Evolutionary conservation across 2,329 filamentous ascomycete genomes (phyloP).

Genomic region (Fusarium sp.): DNA sequence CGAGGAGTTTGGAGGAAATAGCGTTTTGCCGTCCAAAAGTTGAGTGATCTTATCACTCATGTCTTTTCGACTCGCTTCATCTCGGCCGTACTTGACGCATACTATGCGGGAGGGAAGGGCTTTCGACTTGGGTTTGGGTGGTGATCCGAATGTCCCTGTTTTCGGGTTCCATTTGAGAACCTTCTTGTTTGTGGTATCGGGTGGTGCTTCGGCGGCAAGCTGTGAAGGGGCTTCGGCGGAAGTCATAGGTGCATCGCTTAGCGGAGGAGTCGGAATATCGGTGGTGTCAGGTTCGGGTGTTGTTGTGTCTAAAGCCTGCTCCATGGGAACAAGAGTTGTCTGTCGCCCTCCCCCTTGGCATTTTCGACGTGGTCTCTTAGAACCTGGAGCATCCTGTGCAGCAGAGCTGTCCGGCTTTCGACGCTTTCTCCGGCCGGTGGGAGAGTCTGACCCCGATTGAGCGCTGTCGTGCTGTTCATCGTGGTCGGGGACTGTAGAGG

Average conservation of each 20-base stretch:
- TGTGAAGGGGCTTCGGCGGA: slow-evolving; percentile 1
- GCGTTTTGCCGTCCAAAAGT: slow-evolving; percentile 61
- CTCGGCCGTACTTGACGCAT: slow-evolving; percentile 68
- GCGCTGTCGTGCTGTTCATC: slow-evolving; percentile 4
- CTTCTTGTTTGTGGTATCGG: slow-evolving; percentile 52
- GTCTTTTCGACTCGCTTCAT: slow-evolving; percentile 54
- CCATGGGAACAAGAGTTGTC: slow-evolving; percentile 7
- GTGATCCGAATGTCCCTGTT: slow-evolving; percentile 71
- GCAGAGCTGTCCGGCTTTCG: slow-evolving; percentile 50
- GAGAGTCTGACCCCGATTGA: slow-evolving; percentile 36
- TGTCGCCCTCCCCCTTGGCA: slow-evolving; percentile 25
- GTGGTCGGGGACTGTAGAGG: background rate
- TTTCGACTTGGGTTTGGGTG: slow-evolving; percentile 63
- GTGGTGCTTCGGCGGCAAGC: slow-evolving; percentile 1
- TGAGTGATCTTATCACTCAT: slow-evolving; percentile 71
- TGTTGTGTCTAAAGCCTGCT: slow-evolving; percentile 18
- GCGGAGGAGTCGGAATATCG: slow-evolving; percentile 21
- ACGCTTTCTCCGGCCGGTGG: slow-evolving; percentile 54
- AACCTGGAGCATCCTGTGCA: slow-evolving; percentile 32
- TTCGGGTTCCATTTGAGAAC: slow-evolving; percentile 67
- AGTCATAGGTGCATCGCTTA: slow-evolving; percentile 20
- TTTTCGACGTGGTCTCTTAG: slow-evolving; percentile 44
- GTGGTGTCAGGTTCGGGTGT: background rate
- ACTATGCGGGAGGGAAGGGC: slow-evolving; percentile 56
- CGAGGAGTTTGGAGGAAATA: slow-evolving; percentile 38